Base-by-base conservation (phyloP, 495 filamentous ascomycete species). In the Endocarpon pusillum region DNA sequence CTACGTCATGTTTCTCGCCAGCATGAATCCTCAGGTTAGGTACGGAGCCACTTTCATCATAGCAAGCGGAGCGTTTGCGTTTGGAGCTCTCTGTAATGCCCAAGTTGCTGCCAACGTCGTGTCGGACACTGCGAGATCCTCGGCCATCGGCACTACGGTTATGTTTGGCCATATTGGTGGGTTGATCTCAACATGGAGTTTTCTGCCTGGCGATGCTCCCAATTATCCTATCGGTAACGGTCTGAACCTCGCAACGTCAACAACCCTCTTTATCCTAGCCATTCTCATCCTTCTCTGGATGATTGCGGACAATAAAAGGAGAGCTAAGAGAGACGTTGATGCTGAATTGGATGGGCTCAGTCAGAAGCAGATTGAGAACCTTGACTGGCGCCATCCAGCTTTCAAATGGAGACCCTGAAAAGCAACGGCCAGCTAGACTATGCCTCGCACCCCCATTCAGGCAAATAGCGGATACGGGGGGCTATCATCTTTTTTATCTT, bases 91-190 rank as follows among this genome's bases (percentile, higher is more conserved):
- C 1, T 65, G 63, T 42, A 79, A 73, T 41, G 73, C 75, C 3
- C 66, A 80, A 38, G 67, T 63, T 4, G 62, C 72, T 3, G 77
- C 75, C 29, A 81, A 81, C 46, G 75, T 82, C 11, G 59, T 81
- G 3, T 71, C 69, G 7, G 75, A 81, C 42, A 80, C 75, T 2
- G 71, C 77, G 1, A 59, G 78, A 19, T 68, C 66, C 10, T 61
- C 67, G 4, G 73, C 73, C 16, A 78, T 81, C 32, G 78, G 63
- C 4, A 71, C 64, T 0, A 69, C 59, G 21, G 75, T 81, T 38
- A 81, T 79, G 74, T 55, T 77, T 17, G 78, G 76, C 32, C 81
- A 81, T 40, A 49, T 81, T 20, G 78, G 78, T 19, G 78, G 78
- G 0, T 46, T 84, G 23, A 66, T 84, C 44, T 62, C 69, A 1